These are phyloP conservation scores for Venturia aucupariae DNA, from an alignment of 2,329 filamentous ascomycete species.

Conservation along the genomic window DNA sequence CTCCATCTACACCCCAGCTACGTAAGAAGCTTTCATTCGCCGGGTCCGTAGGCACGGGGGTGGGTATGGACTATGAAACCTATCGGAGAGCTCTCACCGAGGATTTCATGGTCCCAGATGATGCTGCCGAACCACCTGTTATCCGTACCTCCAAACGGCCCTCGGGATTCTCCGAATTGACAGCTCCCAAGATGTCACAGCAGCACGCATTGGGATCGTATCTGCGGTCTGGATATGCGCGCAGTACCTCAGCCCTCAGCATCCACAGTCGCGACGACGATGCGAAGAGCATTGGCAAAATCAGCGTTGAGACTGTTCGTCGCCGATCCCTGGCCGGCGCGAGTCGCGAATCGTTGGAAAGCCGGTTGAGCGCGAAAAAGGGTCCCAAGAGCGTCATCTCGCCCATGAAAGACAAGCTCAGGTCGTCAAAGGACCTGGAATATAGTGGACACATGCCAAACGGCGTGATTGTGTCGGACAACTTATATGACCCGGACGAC, in stretches of 20 bases:
- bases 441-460: background rate
- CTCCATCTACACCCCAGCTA: constrained; percentile 22
- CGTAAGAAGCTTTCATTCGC: constrained; percentile 21
- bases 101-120: constrained; percentile 42
- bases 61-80: constrained; percentile 57
- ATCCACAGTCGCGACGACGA: constrained; percentile 21
- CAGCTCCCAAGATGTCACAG: constrained; percentile 44
- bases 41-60: constrained; percentile 31
- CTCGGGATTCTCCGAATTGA: constrained; percentile 63
- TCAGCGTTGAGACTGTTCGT: constrained; percentile 29
- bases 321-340: constrained; percentile 21
- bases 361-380: constrained; percentile 25
- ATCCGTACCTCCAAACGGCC: constrained; percentile 75
- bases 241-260: constrained; percentile 20
- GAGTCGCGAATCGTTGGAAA: constrained; percentile 28
- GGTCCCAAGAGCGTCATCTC: background rate
- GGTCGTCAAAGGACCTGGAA: background rate
- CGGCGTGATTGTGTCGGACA: background rate
- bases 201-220: constrained; percentile 1
- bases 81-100: constrained; percentile 40
- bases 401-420: background rate
- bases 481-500: constrained; percentile 2
- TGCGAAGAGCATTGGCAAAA: constrained; percentile 30
- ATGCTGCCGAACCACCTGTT: constrained; percentile 57
- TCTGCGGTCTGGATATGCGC: constrained; percentile 1